A percentile compares a stretch with the other conserved stretches of the same genome.
Evolutionary conservation across 108 stramenopile genomes (phyloP).

Genomic region (Seminavis robusta): DNA sequence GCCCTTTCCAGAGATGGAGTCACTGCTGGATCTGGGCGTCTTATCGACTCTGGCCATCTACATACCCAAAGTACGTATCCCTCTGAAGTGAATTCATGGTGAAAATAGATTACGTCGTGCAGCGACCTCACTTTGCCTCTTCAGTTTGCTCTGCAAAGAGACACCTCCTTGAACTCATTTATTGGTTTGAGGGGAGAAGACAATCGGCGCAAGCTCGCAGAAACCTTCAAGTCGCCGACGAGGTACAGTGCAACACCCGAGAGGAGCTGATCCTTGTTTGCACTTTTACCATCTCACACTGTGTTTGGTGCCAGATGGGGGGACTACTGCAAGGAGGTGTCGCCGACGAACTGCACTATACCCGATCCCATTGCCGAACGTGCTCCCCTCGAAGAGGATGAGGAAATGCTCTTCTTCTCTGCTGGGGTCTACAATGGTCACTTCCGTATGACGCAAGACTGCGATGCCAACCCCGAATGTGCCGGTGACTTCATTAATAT

Average conservation of each 20-base stretch:
- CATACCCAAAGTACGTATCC: too few relatives aligned
- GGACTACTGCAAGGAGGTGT: slow-evolving; percentile 18
- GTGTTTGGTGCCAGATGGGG: too few relatives aligned
- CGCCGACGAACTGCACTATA: neutral
- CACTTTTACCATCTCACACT: too few relatives aligned
- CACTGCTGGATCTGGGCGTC: too few relatives aligned
- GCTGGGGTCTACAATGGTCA: slow-evolving; percentile 28
- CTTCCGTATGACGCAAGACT: slow-evolving; percentile 31
- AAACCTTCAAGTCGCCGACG: slow-evolving; percentile 15
- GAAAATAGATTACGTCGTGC: too few relatives aligned
- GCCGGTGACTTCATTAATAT: slow-evolving; percentile 12
- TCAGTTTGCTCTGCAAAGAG: slow-evolving; percentile 6
- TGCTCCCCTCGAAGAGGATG: neutral
- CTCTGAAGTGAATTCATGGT: too few relatives aligned
- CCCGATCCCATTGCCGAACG: slow-evolving; percentile 11
- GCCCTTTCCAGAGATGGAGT: too few relatives aligned
- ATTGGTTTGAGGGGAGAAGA: slow-evolving; percentile 29
- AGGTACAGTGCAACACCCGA: too few relatives aligned
- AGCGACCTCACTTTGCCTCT: too few relatives aligned
- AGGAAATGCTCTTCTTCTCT: slow-evolving; percentile 7
- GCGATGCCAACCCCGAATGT: slow-evolving; percentile 13
- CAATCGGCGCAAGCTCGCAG: slow-evolving; percentile 17
- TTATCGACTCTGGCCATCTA: too few relatives aligned
- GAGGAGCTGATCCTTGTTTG: too few relatives aligned
- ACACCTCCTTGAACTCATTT: slow-evolving; percentile 26